phyloP scores from a whole-genome alignment of 805 yeast genomes.

The Hanseniaspora clermontiae region DNA sequence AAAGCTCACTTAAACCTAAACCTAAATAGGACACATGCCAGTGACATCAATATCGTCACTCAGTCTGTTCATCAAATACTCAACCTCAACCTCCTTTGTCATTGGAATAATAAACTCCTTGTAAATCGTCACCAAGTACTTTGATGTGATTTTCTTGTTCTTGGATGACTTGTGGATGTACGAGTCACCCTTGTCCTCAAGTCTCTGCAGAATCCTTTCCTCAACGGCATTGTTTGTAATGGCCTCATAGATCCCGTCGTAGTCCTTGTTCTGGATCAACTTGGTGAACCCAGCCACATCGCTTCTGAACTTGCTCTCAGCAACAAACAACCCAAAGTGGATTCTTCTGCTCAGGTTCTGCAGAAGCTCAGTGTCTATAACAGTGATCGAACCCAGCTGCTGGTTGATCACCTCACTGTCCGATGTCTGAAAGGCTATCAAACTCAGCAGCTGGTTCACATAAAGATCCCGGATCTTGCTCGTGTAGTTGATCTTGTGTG shows the following conservation, averaged over 20 bases:
- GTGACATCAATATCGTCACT: slow-evolving; percentile 37
- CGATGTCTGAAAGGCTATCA: slow-evolving; percentile 49
- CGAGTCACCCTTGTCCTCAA: slow-evolving; percentile 66
- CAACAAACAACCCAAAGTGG: slow-evolving; percentile 95
- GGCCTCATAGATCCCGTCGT: slow-evolving; percentile 58
- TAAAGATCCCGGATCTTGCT: slow-evolving; percentile 54
- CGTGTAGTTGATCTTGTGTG: slow-evolving; percentile 68
- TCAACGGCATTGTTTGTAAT: slow-evolving; percentile 87
- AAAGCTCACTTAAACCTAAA: no score
- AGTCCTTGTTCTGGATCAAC: slow-evolving; percentile 54
- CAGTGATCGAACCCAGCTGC: slow-evolving; percentile 76
- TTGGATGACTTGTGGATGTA: slow-evolving; percentile 84
- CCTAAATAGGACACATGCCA: slow-evolving; percentile 11
- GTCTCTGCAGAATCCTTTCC: slow-evolving; percentile 62
- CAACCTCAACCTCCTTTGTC: slow-evolving; percentile 91
- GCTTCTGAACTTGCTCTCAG: slow-evolving; percentile 76
- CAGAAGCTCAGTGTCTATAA: slow-evolving; percentile 71
- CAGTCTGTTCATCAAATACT: slow-evolving; percentile 70
- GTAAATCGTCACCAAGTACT: slow-evolving; percentile 69
- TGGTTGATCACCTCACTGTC: slow-evolving; percentile 50
- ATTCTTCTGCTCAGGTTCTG: slow-evolving; percentile 85
- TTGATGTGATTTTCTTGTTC: slow-evolving; percentile 67
- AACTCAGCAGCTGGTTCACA: slow-evolving; percentile 61
- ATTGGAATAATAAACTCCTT: slow-evolving; percentile 82
- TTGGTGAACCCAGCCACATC: slow-evolving; percentile 52